These are phyloP conservation scores for Butyriboletus regius DNA, from an alignment of 1,284 basidiomycete species.

Conservation along the genomic window DNA sequence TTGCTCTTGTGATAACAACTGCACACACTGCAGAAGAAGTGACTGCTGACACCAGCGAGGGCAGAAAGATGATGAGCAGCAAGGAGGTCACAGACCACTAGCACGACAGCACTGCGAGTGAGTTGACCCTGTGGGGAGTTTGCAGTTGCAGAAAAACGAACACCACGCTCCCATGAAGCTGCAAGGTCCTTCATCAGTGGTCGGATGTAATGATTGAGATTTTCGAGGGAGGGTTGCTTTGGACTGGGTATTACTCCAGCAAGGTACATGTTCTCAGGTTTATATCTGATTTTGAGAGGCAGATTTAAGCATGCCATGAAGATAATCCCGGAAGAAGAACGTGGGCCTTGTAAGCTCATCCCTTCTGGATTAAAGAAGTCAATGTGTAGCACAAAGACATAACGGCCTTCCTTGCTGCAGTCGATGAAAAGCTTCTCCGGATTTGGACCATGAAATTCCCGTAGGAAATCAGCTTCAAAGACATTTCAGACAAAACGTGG, in stretches of 20 bases:
- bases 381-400: background rate
- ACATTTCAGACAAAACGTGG: background rate
- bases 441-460: background rate
- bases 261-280: conserved; percentile 13
- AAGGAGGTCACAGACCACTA: too few relatives aligned
- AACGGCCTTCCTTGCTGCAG: background rate
- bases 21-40: too few relatives aligned
- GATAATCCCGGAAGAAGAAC: background rate
- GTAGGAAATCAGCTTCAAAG: conserved; percentile 12
- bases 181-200: conserved; percentile 2
- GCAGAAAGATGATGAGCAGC: too few relatives aligned
- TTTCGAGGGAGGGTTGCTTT: conserved; percentile 6
- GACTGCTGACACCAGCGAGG: too few relatives aligned
- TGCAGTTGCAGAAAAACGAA: too few relatives aligned
- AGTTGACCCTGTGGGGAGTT: too few relatives aligned
- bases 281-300: background rate
- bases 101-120: too few relatives aligned
- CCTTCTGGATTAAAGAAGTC: conserved; percentile 6
- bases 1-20: too few relatives aligned
- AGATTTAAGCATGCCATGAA: conserved; percentile 12
- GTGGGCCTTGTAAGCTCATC: background rate
- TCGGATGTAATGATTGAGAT: conserved; percentile 15
- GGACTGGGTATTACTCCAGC: conserved; percentile 11
- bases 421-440: conserved; percentile 4
- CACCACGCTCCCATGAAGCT: too few relatives aligned